These are phyloP conservation scores for Globisporangium rhizosaccharum DNA, from an alignment of 352 stramenopile genomes.

Conservation along the genomic window DNA sequence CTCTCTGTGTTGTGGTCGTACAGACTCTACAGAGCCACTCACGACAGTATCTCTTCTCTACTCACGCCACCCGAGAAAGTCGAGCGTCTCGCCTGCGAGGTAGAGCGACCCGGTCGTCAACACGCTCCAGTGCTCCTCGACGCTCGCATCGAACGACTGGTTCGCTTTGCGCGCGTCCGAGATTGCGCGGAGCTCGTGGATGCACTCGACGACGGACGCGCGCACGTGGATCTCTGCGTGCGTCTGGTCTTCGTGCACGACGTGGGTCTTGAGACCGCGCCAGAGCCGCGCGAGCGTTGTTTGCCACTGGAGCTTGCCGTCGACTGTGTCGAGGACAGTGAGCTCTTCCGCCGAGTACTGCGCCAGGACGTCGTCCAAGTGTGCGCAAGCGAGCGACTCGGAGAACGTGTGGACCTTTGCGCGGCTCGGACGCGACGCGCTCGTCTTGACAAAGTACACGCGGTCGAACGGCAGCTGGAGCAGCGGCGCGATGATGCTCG, in stretches of 20 bases:
- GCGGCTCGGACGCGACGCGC: conserved; percentile 51
- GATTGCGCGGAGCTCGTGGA: conserved; percentile 38
- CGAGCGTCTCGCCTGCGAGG: conserved; percentile 57
- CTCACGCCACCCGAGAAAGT: conserved; percentile 61
- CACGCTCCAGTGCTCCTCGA: conserved; percentile 46
- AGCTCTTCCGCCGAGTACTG: conserved; percentile 44
- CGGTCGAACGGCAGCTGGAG: conserved; percentile 57
- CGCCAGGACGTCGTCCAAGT: conserved; percentile 27
- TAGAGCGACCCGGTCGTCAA: conserved; percentile 78
- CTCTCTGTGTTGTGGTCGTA: no score
- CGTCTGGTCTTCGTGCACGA: conserved; percentile 23
- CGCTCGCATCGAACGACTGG: conserved; percentile 7
- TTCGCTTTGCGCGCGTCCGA: conserved; percentile 14
- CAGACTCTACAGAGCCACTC: no score
- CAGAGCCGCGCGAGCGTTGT: conserved; percentile 51
- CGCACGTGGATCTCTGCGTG: conserved; percentile 34
- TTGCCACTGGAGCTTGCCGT: conserved; percentile 47
- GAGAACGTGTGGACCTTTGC: conserved; percentile 69
- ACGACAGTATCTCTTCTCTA: conserved; percentile 3
- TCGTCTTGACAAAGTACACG: conserved; percentile 74
- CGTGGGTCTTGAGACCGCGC: conserved; percentile 36
- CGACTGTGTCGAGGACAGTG: conserved; percentile 32
- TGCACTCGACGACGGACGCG: conserved; percentile 55
- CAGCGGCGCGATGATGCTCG: conserved; percentile 53
- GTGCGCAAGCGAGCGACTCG: conserved; percentile 39